Base-by-base conservation (phyloP, 768 basidiomycete genomes). In the Solioccasus polychromus region DNA sequence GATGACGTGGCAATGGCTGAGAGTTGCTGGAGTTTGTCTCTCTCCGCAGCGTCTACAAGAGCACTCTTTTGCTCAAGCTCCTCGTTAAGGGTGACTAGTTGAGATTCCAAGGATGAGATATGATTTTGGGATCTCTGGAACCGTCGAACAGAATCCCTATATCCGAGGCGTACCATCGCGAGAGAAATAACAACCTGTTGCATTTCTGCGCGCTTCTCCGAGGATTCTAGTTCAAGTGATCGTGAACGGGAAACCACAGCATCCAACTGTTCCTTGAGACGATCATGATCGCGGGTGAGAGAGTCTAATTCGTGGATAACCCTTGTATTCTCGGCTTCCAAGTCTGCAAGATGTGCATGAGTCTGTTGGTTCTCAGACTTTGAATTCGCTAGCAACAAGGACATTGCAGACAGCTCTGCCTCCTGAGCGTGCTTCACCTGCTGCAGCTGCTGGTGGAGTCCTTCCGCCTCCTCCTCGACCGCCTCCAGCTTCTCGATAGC, bases 401-500 rank as follows among this genome's bases (percentile, higher is more conserved):
- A 67, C 45, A 77, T 50, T 5, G 68, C 59, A 7, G 62, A 60
- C 12, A 78, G 51, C 20, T 69, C 58, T n/a, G 44, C 51, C 15
- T 73, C 68, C 17, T 65, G 59, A 18, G 69, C 60, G 11, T 60
- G 30, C 15, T 38, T 45, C 25, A 48, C 35, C 19, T 42, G 36
- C 23, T 57, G 44, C 14, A 62, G 14, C 22, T 63, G 54, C 23
- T 59, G 63, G 35, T 69, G 66, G 23, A 73, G 47, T n/a, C 52
- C 62, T 59, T 83, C 88, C 40, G 78, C 50, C 49, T 80, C 77
- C 32, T 80, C 75, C 54, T 90, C 88, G 47, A 83, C 60, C n/a
- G 62, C 64, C 45, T 90, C 89, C 22, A 76, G 62, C 47, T 68
- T 70, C 43, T 60, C 57, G 34, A 82, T 60, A 5, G 87, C 84